phyloP scores from a whole-genome alignment of 2,329 filamentous ascomycete genomes.

The Sporothrix brasiliensis region DNA sequence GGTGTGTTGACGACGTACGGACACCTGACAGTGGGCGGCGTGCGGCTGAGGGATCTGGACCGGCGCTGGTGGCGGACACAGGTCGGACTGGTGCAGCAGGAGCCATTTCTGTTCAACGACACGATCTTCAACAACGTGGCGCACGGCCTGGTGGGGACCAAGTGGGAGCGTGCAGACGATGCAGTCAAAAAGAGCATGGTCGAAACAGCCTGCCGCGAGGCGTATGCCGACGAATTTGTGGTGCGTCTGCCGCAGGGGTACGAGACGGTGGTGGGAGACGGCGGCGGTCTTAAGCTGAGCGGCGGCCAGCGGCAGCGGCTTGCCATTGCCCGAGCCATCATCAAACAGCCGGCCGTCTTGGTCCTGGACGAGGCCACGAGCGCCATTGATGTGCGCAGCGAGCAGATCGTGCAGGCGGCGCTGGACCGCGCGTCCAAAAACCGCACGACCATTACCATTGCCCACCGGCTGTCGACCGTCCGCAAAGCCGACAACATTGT shows the following conservation, averaged over 20 bases:
- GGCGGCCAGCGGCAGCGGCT: slow-evolving; percentile 79
- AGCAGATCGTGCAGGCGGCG: slow-evolving; percentile 41
- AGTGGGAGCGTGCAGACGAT: slow-evolving; percentile 45
- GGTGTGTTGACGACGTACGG: slow-evolving; percentile 6
- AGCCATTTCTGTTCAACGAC: slow-evolving; percentile 51
- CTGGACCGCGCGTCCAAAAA: slow-evolving; percentile 40
- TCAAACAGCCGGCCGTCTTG: slow-evolving; percentile 40
- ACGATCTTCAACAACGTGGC: slow-evolving; percentile 59
- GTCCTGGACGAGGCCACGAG: slow-evolving; percentile 43
- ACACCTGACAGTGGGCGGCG: slow-evolving; percentile 37
- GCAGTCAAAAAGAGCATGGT: slow-evolving; percentile 59
- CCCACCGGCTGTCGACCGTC: slow-evolving; percentile 60
- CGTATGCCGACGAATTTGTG: slow-evolving; percentile 72
- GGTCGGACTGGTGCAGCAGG: slow-evolving; percentile 51
- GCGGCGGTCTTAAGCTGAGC: slow-evolving; percentile 77
- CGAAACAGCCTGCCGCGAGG: slow-evolving; percentile 65
- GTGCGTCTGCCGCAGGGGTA: slow-evolving; percentile 67
- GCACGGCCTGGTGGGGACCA: slow-evolving; percentile 52
- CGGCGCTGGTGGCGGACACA: slow-evolving; percentile 59
- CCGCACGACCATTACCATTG: slow-evolving; percentile 52
- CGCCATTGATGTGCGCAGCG: slow-evolving; percentile 56
- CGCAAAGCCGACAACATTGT: slow-evolving; percentile 78
- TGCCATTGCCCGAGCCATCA: slow-evolving; percentile 52
- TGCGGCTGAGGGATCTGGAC: slow-evolving; percentile 53
- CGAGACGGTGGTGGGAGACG: slow-evolving; percentile 73